phyloP scores from a whole-genome alignment of 164 flowering plant genomes.

The Kingdonia uniflora region DNA sequence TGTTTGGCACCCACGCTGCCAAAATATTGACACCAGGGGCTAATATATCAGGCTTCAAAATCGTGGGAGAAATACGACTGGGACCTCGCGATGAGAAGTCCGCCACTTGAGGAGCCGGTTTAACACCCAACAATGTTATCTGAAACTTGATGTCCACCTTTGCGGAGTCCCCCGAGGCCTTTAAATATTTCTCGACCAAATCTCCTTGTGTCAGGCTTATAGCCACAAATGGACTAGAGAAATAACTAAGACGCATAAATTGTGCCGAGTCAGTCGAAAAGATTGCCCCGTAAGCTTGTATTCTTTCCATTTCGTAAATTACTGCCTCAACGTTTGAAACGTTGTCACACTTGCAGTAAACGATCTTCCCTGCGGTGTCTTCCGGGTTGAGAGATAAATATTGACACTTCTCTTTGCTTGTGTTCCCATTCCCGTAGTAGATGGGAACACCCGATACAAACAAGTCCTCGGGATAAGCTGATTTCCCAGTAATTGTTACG shows the following conservation, averaged over 20 bases:
- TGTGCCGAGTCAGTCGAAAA: conserved; percentile 4
- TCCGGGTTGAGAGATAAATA: not conserved
- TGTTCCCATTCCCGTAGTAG: conserved; percentile 9
- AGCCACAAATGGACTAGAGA: conserved; percentile 12
- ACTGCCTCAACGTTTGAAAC: not conserved
- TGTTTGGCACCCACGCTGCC: conserved; percentile 19
- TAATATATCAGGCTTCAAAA: conserved; percentile 27
- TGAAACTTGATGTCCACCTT: conserved; percentile 18
- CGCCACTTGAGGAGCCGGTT: conserved; percentile 30
- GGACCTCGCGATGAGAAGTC: conserved; percentile 31
- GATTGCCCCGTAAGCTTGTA: conserved; percentile 10
- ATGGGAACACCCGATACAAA: conserved; percentile 3
- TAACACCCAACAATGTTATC: conserved; percentile 16
- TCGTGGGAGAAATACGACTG: conserved; percentile 10
- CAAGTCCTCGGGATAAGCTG: conserved; percentile 5
- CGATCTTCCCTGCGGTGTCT: conserved; percentile 7
- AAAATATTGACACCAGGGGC: conserved; percentile 31
- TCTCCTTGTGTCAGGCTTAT: conserved; percentile 14
- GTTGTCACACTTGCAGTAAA: conserved; percentile 1
- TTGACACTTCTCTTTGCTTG: conserved; percentile 4
- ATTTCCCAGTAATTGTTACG: conserved; percentile 8
- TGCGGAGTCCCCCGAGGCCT: conserved; percentile 1
- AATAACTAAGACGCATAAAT: not conserved
- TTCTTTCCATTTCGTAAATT: not conserved
- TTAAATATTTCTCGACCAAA: conserved; percentile 12